Conservation (phyloP, 2,329 filamentous ascomycete genomes). For the Aureobasidium sp. region DNA sequence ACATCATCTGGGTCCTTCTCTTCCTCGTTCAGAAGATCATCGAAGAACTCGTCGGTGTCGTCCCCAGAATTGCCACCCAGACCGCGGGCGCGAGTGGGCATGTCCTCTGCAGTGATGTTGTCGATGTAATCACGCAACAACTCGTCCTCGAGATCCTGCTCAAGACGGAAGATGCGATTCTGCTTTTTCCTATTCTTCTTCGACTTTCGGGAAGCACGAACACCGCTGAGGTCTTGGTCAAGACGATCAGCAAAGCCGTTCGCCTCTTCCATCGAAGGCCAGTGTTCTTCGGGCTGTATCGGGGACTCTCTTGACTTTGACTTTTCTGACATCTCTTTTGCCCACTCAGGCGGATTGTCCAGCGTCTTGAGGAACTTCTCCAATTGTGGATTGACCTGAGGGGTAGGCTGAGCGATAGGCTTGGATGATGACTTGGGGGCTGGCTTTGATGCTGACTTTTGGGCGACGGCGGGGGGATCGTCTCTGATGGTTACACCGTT, state of each 20-base stretch:
- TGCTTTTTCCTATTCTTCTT: constrained; percentile 30
- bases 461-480: constrained; percentile 20
- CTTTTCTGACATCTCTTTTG: neutral
- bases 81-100: constrained; percentile 8
- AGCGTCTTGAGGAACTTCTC: constrained; percentile 7
- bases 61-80: constrained; percentile 17
- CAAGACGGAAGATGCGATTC: constrained; percentile 24
- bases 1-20: constrained; percentile 25
- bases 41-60: constrained; percentile 21
- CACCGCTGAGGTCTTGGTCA: constrained; percentile 8
- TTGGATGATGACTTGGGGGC: neutral
- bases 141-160: constrained; percentile 44
- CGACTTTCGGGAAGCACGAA: constrained; percentile 15
- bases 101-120: constrained; percentile 44
- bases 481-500: constrained; percentile 23
- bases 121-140: constrained; percentile 64
- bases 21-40: constrained; percentile 24
- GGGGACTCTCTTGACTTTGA: neutral
- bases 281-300: neutral
- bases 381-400: neutral
- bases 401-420: neutral
- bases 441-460: neutral
- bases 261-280: constrained; percentile 7
- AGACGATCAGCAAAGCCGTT: constrained; percentile 10
- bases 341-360: constrained; percentile 7